Evolutionary conservation across 164 flowering plant genomes (phyloP), one percentile per base, ranked within the genome.

Genomic region (Platanus orientalis): DNA sequence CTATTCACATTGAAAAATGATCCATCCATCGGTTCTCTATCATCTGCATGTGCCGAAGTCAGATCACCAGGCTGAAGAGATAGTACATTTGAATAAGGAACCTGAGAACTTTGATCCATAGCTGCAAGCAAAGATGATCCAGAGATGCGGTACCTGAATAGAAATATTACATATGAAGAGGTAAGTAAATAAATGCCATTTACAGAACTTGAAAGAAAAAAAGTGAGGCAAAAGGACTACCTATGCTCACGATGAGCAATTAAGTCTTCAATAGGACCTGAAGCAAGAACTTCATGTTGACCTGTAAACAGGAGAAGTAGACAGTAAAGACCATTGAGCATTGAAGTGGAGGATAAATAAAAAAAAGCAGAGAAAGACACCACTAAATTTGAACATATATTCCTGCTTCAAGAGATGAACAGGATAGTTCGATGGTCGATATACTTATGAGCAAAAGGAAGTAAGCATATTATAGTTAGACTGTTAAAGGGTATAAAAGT

Each of bases 171-270:
- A 25, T 3, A 56, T 58, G 39, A 63, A 39, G 14, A 51, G 17
- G 23, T 47, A 53, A 47, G 61, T 54, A 30, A 21, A 17, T n/a
- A 24, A 64, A 58, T 23, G 62, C 6, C 53, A 50, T 25, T 13
- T n/a, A 27, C 14, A 13, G 50, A 13, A 6, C 24, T 27, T 40
- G 25, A 57, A 58, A 48, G 34, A 2, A n/a, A 21, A 19, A 48
- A 32, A 32, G 40, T 20, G 32, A 51, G 36, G 68, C 21, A 34
- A 30, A 30, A 58, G 56, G 21, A 56, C 62, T 73, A 92, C 99
- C 99, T 85, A 78, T 95, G 99, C 74, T 95, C 99, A 59, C 99
- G 83, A 68, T 95, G 99, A 74, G 98, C 96, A 56, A 95, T 95
- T 73, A 92, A 79, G 75, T 95, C 99, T 77, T 95, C 98, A 68